Evolutionary conservation across 139 green algal genomes (phyloP).

Genomic region (Astrephomene gubernaculifera): DNA sequence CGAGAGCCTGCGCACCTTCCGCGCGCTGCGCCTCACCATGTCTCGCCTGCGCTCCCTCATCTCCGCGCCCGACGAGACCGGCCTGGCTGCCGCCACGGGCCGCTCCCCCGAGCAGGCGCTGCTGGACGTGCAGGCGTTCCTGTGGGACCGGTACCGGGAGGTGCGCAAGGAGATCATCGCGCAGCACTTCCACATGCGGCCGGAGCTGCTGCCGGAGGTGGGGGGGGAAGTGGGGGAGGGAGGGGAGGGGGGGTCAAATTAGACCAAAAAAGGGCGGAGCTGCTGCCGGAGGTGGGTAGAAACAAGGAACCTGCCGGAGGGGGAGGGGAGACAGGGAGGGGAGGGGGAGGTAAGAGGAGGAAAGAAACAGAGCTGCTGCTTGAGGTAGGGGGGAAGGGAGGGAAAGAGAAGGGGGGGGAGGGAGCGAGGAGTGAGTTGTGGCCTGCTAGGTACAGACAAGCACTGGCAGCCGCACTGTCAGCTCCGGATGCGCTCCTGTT

Average conservation of each 20-base stretch:
- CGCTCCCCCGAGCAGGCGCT: constrained; percentile 11
- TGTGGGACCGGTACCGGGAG: constrained; percentile 90
- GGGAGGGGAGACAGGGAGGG: too few relatives aligned
- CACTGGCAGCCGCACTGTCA: too few relatives aligned
- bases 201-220: constrained; percentile 14
- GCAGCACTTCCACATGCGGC: constrained; percentile 47
- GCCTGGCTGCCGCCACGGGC: background rate
- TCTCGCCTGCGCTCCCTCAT: constrained; percentile 79
- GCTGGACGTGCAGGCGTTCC: constrained; percentile 79
- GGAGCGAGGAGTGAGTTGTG: too few relatives aligned
- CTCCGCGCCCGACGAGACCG: constrained; percentile 50
- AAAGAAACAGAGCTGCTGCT: too few relatives aligned
- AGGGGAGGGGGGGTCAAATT: background rate
- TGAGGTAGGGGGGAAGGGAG: too few relatives aligned
- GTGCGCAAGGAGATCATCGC: constrained; percentile 53
- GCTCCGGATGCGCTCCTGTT: too few relatives aligned
- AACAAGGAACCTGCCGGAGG: too few relatives aligned
- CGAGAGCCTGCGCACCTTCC: constrained; percentile 76
- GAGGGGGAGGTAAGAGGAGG: too few relatives aligned
- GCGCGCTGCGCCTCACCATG: constrained; percentile 78
- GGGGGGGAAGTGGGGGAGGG: background rate
- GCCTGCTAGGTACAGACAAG: too few relatives aligned
- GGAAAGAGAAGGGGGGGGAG: too few relatives aligned
- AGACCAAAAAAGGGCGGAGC: too few relatives aligned
- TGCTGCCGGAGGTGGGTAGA: too few relatives aligned